Percentiles rank a stretch among this genome's conserved stretches.
Conservation (phyloP, 129 eudicot genomes). For the Centella asiatica region DNA sequence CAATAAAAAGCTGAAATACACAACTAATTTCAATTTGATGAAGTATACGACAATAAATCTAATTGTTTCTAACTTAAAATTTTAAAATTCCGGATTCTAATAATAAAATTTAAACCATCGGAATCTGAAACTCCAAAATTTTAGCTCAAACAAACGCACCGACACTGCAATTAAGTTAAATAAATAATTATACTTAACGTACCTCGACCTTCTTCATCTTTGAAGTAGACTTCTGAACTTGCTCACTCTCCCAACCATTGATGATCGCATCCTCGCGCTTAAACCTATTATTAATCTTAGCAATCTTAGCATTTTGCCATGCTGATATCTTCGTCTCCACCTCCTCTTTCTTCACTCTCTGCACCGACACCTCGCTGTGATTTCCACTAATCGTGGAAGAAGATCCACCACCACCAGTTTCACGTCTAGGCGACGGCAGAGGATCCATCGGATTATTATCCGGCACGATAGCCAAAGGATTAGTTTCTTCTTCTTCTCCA, state of each 20-base stretch:
- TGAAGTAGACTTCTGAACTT: conserved; percentile 58
- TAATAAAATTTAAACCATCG: too few species aligned
- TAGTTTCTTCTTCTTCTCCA: conserved; percentile 66
- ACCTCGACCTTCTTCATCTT: conserved; percentile 97
- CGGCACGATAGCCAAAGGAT: conserved; percentile 73
- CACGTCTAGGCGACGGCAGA: conserved; percentile 19
- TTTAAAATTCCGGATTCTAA: too few species aligned
- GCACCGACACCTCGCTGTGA: conserved; percentile 32
- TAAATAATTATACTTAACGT: not conserved
- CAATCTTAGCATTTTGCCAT: conserved; percentile 83
- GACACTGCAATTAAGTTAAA: not conserved
- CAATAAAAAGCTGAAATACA: too few species aligned
- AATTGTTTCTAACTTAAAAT: too few species aligned
- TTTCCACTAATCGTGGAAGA: not conserved
- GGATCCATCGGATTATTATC: conserved; percentile 47
- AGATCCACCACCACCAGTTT: not conserved
- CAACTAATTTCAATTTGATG: too few species aligned
- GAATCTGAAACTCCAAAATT: not conserved
- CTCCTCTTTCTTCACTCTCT: conserved; percentile 80
- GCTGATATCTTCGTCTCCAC: conserved; percentile 76
- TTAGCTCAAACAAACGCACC: not conserved
- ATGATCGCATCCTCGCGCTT: conserved; percentile 81
- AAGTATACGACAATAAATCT: too few species aligned
- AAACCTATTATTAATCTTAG: conserved; percentile 77
- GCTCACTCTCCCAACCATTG: conserved; percentile 81